These are phyloP conservation scores for Phaffia rhodozyma DNA, from an alignment of 1,284 basidiomycete genomes.

Conservation along the genomic window DNA sequence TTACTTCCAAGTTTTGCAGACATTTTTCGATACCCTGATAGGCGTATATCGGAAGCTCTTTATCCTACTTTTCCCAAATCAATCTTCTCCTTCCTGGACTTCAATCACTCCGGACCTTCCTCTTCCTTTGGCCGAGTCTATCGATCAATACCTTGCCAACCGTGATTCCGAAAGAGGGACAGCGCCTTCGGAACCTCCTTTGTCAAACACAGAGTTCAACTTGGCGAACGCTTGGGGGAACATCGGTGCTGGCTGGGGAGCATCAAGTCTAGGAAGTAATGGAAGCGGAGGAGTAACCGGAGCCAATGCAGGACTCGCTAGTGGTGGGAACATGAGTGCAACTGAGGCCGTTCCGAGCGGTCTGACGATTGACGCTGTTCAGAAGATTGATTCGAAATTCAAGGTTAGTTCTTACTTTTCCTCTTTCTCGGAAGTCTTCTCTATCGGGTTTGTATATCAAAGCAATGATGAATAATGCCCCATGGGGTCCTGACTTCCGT, in stretches of 20 bases:
- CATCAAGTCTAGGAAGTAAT: conserved; percentile 9
- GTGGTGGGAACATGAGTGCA: conserved; percentile 4
- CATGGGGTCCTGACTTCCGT: too few species aligned
- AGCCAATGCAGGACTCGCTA: neutral
- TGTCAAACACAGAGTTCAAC: neutral
- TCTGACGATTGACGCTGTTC: conserved; percentile 32
- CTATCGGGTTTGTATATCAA: too few species aligned
- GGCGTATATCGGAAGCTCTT: conserved; percentile 39
- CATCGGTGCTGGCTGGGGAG: neutral
- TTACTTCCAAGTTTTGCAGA: conserved; percentile 39
- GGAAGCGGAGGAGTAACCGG: neutral
- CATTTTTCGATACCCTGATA: conserved; percentile 38
- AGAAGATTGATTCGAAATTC: conserved; percentile 36
- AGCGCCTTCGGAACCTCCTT: conserved; percentile 7
- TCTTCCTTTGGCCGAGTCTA: neutral
- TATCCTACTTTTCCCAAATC: conserved; percentile 21
- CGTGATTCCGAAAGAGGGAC: conserved; percentile 14
- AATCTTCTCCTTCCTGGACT: neutral
- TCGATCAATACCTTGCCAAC: conserved; percentile 9
- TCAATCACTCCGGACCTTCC: conserved; percentile 12
- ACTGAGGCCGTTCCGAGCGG: conserved; percentile 30
- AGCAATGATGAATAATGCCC: too few species aligned
- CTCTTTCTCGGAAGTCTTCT: too few species aligned
- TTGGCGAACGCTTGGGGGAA: too few species aligned
- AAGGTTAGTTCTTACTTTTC: conserved; percentile 28